A percentile compares a stretch with the other conserved stretches of the same genome.
Evolutionary conservation across 257 asterid species (phyloP).

Genomic region (Striga asiatica): DNA sequence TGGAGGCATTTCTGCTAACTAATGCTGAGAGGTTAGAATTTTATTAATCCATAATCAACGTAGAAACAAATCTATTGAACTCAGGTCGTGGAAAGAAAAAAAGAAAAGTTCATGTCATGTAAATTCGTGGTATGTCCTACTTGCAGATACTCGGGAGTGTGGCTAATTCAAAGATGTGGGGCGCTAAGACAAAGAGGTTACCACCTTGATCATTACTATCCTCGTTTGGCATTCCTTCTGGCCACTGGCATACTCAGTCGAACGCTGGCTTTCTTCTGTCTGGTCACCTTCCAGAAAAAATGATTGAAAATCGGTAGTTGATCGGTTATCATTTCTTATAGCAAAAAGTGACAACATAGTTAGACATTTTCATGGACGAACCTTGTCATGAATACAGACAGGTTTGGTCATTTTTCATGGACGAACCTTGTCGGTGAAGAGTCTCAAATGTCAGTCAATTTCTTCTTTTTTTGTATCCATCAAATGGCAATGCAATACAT

Average conservation of each 20-base stretch:
- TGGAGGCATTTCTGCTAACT: constrained; percentile 48
- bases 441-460: neutral
- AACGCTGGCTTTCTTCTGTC: constrained; percentile 56
- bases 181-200: constrained; percentile 46
- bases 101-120: neutral
- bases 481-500: neutral
- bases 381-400: neutral
- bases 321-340: neutral
- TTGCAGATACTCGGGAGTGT: constrained; percentile 82
- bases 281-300: constrained; percentile 84
- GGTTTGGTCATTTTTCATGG: neutral
- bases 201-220: constrained; percentile 47
- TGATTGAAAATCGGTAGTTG: constrained; percentile 12
- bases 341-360: neutral
- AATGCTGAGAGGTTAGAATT: constrained; percentile 39
- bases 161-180: constrained; percentile 90
- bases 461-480: neutral
- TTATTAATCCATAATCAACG: too few relatives aligned
- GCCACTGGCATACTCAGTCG: constrained; percentile 55
- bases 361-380: neutral
- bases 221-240: constrained; percentile 47
- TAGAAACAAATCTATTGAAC: too few relatives aligned
- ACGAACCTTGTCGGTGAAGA: neutral
- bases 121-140: neutral
- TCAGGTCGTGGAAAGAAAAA: too few relatives aligned